Base-by-base conservation (phyloP, 2,329 filamentous ascomycete species). In the Aspergillus sp. region DNA sequence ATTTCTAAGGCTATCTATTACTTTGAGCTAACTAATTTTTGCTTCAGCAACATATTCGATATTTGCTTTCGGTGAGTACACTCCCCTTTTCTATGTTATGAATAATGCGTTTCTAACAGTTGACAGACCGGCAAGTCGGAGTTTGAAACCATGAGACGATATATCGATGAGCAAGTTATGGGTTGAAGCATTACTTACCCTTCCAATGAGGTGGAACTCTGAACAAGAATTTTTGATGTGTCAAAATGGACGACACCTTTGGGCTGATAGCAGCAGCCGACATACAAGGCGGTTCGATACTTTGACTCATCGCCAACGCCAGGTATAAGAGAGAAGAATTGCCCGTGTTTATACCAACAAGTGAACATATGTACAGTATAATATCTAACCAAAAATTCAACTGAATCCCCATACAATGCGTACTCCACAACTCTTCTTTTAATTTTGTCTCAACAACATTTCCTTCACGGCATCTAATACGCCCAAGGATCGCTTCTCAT, bases 91-190 rank as follows among this genome's bases (percentile, higher is more conserved):
- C 6, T 45, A 3, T 6, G 27, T 27, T 7, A 6, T 11, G 11
- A 6, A 8, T 27, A n/a, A 32, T 38, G 31, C 26, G 26, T 5
- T 43, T 19, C 49, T 52, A 37, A 53, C 26, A 1, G 19, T n/a
- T 27, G 28, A 26, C 34, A 70, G 62, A 72, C 69, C 11, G 71
- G 70, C 4, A 73, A 73, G 48, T 53, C 69, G 2, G 71, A 74
- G 46, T 73, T 72, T 39, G 67, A 73, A 43, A 67, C 61, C 5
- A 71, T 73, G 68, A 65, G 57, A 42, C 61, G 70, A 33, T 72
- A 73, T 56, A 67, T 74, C 27, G 69, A 73, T 42, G 69, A 73
- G 51, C 63, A 71, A 50, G 59, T 62, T 34, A 54, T 52, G 33
- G 48, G 55, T 33, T 60, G 45, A 56, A 19, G 19, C 19, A 19